These are phyloP conservation scores for Phaffomyces opuntiae DNA, from an alignment of 805 yeast genomes.

Conservation along the genomic window DNA sequence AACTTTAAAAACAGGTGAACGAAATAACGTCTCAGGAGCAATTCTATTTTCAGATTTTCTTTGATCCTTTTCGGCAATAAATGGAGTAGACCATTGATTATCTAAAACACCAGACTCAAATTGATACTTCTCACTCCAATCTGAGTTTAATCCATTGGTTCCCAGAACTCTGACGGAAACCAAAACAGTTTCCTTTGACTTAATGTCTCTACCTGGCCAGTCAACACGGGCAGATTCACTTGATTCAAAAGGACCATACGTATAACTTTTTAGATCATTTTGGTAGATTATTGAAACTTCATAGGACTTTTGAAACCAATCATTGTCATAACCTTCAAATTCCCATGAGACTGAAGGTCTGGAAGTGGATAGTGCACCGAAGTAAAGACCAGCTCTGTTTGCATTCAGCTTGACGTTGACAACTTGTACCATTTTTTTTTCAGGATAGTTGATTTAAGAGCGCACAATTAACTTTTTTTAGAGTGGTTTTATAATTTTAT, in stretches of 20 bases:
- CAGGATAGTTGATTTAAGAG: too few relatives aligned
- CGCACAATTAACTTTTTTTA: too few relatives aligned
- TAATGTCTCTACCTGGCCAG: slow-evolving; percentile 10
- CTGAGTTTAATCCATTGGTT: slow-evolving; percentile 8
- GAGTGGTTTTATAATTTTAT: too few relatives aligned
- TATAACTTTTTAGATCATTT: background rate
- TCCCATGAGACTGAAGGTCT: slow-evolving; percentile 9
- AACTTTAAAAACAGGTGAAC: slow-evolving; percentile 7
- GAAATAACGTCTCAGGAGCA: slow-evolving; percentile 11
- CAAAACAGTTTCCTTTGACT: slow-evolving; percentile 4
- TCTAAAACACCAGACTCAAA: slow-evolving; percentile 6
- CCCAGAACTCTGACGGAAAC: slow-evolving; percentile 9
- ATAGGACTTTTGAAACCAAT: slow-evolving; percentile 10
- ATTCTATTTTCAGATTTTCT: slow-evolving; percentile 5
- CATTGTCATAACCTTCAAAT: slow-evolving; percentile 8
- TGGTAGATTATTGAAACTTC: slow-evolving; percentile 4
- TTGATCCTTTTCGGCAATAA: slow-evolving; percentile 8
- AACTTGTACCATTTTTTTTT: slow-evolving; percentile 6
- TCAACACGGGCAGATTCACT: slow-evolving; percentile 2
- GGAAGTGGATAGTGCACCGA: slow-evolving; percentile 6
- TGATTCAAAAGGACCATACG: background rate
- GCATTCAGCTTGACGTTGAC: slow-evolving; percentile 6
- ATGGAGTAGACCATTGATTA: slow-evolving; percentile 9
- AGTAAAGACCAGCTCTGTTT: background rate
- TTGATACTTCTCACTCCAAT: slow-evolving; percentile 4